Evolutionary conservation across 2,329 filamentous ascomycete species (phyloP).

Genomic region (Myotisia sp.): DNA sequence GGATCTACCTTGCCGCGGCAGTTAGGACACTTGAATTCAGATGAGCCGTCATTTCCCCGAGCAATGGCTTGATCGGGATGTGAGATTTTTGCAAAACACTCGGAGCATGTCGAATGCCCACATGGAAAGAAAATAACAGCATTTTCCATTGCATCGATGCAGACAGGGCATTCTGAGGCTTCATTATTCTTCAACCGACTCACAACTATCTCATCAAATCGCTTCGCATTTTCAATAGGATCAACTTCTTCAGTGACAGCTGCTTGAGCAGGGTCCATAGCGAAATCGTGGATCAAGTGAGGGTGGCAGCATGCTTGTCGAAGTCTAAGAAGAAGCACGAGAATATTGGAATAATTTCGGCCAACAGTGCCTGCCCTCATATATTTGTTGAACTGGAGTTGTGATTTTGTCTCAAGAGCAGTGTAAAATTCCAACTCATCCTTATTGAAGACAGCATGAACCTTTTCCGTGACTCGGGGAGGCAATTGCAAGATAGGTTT

Average conservation of each 20-base stretch:
- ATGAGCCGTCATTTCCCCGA: slow-evolving; percentile 43
- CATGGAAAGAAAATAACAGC: slow-evolving; percentile 69
- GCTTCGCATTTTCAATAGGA: slow-evolving; percentile 48
- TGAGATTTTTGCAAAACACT: slow-evolving; percentile 58
- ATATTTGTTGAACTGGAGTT: slow-evolving; percentile 63
- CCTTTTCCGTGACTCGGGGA: slow-evolving; percentile 46
- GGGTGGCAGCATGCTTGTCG: slow-evolving; percentile 71
- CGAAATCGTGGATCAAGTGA: slow-evolving; percentile 53
- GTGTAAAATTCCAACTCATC: slow-evolving; percentile 53
- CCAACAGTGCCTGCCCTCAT: slow-evolving; percentile 53
- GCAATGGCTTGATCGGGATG: slow-evolving; percentile 46
- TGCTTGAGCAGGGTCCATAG: slow-evolving; percentile 28
- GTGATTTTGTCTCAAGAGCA: slow-evolving; percentile 51
- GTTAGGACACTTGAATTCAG: slow-evolving; percentile 54
- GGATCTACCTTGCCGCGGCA: slow-evolving; percentile 56
- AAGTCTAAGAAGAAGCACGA: slow-evolving; percentile 66
- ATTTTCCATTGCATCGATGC: slow-evolving; percentile 60
- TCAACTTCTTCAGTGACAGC: slow-evolving; percentile 38
- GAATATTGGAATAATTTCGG: slow-evolving; percentile 61
- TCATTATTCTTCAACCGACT: slow-evolving; percentile 47
- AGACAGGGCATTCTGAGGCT: slow-evolving; percentile 67
- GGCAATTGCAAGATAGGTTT: slow-evolving; percentile 59
- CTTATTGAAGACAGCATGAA: slow-evolving; percentile 51
- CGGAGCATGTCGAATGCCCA: slow-evolving; percentile 63
- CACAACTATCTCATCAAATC: slow-evolving; percentile 47